A percentile compares a stretch with the other conserved stretches of the same genome.
phyloP scores from a whole-genome alignment of 139 green algal species.

The Chlamydomonas incerta region DNA sequence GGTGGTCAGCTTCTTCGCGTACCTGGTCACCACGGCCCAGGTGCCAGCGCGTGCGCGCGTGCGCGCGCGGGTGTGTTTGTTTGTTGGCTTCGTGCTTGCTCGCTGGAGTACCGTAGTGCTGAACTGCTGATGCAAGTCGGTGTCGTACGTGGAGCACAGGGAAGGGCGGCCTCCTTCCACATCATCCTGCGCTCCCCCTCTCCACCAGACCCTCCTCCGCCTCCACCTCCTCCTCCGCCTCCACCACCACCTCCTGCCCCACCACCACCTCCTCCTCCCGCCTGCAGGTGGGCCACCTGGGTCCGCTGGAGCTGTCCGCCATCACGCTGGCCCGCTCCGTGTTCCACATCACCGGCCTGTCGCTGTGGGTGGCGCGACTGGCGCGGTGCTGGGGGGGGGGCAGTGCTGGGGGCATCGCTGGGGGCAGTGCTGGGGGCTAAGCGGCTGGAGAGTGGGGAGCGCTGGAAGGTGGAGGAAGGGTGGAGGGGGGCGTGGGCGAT shows the following conservation, averaged over 20 bases:
- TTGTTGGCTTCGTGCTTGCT: too few relatives aligned
- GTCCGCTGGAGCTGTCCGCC: constrained; percentile 36
- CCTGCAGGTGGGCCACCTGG: constrained; percentile 29
- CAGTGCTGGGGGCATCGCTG: too few relatives aligned
- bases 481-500: too few relatives aligned
- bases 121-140: too few relatives aligned
- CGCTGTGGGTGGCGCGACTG: neutral
- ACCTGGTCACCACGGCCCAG: constrained; percentile 40
- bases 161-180: too few relatives aligned
- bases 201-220: too few relatives aligned
- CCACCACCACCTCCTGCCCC: neutral
- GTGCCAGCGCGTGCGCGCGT: too few relatives aligned
- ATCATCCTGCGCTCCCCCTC: neutral
- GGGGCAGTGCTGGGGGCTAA: constrained; percentile 15
- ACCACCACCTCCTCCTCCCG: neutral
- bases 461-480: too few relatives aligned
- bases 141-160: too few relatives aligned
- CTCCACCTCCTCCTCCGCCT: neutral
- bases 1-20: constrained; percentile 20
- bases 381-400: neutral
- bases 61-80: too few relatives aligned
- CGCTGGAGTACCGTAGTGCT: too few relatives aligned
- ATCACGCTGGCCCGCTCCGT: constrained; percentile 33
- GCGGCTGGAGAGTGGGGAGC: too few relatives aligned
- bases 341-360: constrained; percentile 44